Conservation (phyloP, 805 yeast species). For the Myxozyma geophila region DNA sequence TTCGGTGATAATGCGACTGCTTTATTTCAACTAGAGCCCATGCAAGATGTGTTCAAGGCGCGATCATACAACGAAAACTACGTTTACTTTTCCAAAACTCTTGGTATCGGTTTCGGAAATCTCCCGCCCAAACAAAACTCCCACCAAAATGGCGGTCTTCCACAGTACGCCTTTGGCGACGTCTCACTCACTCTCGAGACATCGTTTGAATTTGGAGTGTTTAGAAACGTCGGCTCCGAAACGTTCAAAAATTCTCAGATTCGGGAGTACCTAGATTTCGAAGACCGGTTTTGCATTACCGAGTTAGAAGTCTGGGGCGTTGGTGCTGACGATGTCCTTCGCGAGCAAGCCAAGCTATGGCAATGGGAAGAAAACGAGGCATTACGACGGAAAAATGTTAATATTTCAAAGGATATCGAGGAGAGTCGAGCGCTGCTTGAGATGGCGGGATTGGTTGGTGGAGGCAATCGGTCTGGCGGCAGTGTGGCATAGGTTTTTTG, state of each 20-base stretch:
- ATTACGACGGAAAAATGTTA: slow-evolving; percentile 71
- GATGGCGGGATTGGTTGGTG: slow-evolving; percentile 70
- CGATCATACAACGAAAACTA: slow-evolving; percentile 47
- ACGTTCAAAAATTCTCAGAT: slow-evolving; percentile 49
- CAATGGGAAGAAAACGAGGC: slow-evolving; percentile 93
- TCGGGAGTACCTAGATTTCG: slow-evolving; percentile 52
- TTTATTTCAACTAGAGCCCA: slow-evolving; percentile 72
- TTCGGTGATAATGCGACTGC: slow-evolving; percentile 67
- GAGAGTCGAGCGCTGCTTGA: slow-evolving; percentile 75
- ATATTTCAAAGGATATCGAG: slow-evolving; percentile 58
- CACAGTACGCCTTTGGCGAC: slow-evolving; percentile 60
- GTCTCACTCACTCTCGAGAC: slow-evolving; percentile 80
- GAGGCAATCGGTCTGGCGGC: slow-evolving; percentile 53
- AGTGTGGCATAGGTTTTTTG: slow-evolving; percentile 43
- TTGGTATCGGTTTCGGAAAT: slow-evolving; percentile 84
- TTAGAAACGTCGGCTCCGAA: slow-evolving; percentile 63
- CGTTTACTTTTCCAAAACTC: slow-evolving; percentile 72
- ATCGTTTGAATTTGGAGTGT: slow-evolving; percentile 77
- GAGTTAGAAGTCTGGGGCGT: slow-evolving; percentile 92
- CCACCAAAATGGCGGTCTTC: slow-evolving; percentile 44
- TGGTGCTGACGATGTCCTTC: slow-evolving; percentile 77
- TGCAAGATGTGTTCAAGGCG: slow-evolving; percentile 58
- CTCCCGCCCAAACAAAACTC: slow-evolving; percentile 56
- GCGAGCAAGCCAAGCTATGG: slow-evolving; percentile 77
- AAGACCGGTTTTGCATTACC: slow-evolving; percentile 69